Evolutionary conservation across 2,329 filamentous ascomycete species (phyloP), one percentile per base, ranked within the genome.

Genomic region (Penicillium sp.): DNA sequence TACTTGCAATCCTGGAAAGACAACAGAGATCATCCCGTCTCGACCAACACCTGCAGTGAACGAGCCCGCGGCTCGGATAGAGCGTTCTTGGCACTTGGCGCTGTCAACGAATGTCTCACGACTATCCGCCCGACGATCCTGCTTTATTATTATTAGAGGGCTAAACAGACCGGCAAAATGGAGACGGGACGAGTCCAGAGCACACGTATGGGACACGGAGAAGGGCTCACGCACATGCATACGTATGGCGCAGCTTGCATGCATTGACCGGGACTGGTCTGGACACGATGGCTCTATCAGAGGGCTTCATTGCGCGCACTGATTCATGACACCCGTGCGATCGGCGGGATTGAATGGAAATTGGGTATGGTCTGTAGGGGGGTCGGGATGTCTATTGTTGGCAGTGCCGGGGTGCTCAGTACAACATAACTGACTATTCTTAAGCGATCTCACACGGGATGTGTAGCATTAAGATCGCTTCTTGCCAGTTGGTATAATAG

Each of bases 31-130:
- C 24, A 8, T 47, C 24, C 24, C 24, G 24, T 47, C 24, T 4
- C 30, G 26, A 28, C 9, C 24, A 26, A 47, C 24, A 1, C 1
- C 50, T n/a, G 22, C 6, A 13, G 33, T 53, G 51, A 53, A 53
- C 13, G 17, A 42, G n/a, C 30, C 30, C 30, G 12, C 30, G 19
- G 33, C 35, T 58, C 56, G 56, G 47, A 37, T 42, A 58, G 19
- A 30, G 13, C 24, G 33, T 38, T 42, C 56, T 58, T 58, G 47
- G 56, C 45, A 40, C 51, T 53, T 53, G 51, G 51, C 51, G 47
- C 35, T 51, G 47, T 35, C 56, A 51, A 58, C 26, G 45, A 37
- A 15, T 26, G 35, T 51, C 26, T 37, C 44, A 44, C 45, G n/a
- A 33, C 35, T 19, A 28, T 40, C 51, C 51, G 35, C n/a, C 24